A percentile compares a stretch with the other conserved stretches of the same genome.
Conservation (phyloP, 2,329 filamentous ascomycete species). For the Trematosphaeria pertusa region DNA sequence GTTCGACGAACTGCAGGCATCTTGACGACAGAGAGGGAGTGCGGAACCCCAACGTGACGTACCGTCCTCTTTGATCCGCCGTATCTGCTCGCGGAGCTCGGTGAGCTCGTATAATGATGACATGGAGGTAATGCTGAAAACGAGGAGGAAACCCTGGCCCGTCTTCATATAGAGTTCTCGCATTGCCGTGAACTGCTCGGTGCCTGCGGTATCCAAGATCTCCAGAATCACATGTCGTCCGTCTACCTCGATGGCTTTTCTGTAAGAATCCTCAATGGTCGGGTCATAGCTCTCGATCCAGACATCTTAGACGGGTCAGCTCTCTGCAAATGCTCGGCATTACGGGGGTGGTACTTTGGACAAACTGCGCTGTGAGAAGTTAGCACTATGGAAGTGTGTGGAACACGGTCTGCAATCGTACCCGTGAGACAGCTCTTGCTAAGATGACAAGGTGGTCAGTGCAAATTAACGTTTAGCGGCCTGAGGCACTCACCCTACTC, state of each 20-base stretch:
- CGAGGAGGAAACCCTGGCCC: slow-evolving; percentile 87
- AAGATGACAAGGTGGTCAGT: slow-evolving; percentile 57
- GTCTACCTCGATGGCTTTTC: slow-evolving; percentile 75
- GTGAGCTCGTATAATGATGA: slow-evolving; percentile 84
- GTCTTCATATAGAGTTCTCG: slow-evolving; percentile 79
- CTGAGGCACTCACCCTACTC: slow-evolving; percentile 65
- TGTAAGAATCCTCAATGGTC: slow-evolving; percentile 68
- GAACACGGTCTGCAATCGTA: no score
- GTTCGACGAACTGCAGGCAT: slow-evolving; percentile 87
- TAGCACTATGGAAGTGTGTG: no score
- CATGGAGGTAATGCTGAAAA: slow-evolving; percentile 87
- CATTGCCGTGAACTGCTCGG: slow-evolving; percentile 77
- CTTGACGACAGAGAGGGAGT: slow-evolving; percentile 57
- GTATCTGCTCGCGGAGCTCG: slow-evolving; percentile 85
- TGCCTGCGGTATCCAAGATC: slow-evolving; percentile 90
- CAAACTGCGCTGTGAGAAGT: slow-evolving; percentile 73
- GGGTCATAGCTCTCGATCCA: slow-evolving; percentile 82
- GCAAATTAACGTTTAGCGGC: neutral
- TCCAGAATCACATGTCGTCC: slow-evolving; percentile 88
- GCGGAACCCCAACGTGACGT: neutral
- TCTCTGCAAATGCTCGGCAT: slow-evolving; percentile 4
- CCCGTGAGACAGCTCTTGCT: slow-evolving; percentile 92
- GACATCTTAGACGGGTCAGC: slow-evolving; percentile 68
- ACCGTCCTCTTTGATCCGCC: slow-evolving; percentile 83
- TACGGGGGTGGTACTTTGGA: slow-evolving; percentile 55